Conservation (phyloP, 371 early-diverging fungal species). For the Mortierella sp. region DNA sequence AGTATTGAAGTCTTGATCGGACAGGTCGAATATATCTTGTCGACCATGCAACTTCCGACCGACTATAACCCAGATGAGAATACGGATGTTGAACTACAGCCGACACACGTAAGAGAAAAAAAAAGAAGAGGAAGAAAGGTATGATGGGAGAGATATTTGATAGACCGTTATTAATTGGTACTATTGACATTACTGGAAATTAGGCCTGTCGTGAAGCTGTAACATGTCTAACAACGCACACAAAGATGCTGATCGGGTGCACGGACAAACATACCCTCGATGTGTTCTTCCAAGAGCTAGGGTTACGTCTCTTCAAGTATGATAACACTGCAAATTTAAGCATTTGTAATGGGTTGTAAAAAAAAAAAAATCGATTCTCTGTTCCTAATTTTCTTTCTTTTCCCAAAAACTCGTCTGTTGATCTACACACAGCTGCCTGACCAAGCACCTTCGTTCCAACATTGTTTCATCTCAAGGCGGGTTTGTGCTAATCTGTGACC, state of each 20-base stretch:
- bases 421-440: slow-evolving; percentile 74
- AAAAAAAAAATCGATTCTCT: not conserved
- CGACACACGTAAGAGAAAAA: slow-evolving; percentile 56
- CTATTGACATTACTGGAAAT: not conserved
- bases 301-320: slow-evolving; percentile 87
- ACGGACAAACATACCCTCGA: slow-evolving; percentile 91
- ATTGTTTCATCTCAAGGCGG: slow-evolving; percentile 42
- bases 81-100: slow-evolving; percentile 68
- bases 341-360: not conserved
- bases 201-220: slow-evolving; percentile 79
- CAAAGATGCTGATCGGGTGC: slow-evolving; percentile 77
- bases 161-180: not conserved
- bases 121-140: not conserved
- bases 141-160: not conserved
- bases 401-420: not conserved
- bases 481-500: slow-evolving; percentile 78
- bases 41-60: slow-evolving; percentile 69
- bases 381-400: not conserved
- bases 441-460: slow-evolving; percentile 63
- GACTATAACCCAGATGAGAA: slow-evolving; percentile 80
- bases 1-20: slow-evolving; percentile 84
- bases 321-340: not conserved
- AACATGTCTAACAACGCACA: slow-evolving; percentile 82
- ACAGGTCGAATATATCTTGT: slow-evolving; percentile 83
- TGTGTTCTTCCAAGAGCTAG: slow-evolving; percentile 91